Base-by-base conservation (phyloP, 805 yeast species). In the Nakazawaea anatomiae region DNA sequence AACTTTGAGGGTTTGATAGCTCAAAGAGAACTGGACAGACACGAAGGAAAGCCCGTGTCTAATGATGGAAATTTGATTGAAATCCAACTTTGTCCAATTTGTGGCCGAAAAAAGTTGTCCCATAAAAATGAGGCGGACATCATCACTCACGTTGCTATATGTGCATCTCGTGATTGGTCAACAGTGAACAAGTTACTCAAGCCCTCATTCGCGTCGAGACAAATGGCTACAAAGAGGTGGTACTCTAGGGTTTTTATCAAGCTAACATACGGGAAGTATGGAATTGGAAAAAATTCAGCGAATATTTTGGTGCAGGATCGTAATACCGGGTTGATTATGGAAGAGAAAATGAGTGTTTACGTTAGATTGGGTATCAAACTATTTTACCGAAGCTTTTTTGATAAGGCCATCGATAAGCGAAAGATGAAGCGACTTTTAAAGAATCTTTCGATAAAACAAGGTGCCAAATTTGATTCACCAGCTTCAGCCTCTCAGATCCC, bases 221-320 rank as follows among this genome's bases (percentile, higher is more conserved):
- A 80, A 45, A 80, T 85, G 57, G 98, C 98, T 0, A 79, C 91
- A 4, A 83, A 88, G 58, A 80, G 90, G 54, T 91, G 98, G 98
- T 89, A 87, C 60, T 76, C 91, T 4, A 89, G 87, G 59, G 78
- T 87, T 3, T 70, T 91, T 51, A 85, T 90, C 46, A 91, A 89
- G 61, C 70, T 94, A 44, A 88, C 94, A 0, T 90, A 89, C 62
- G 99, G 99, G 0, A 86, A 86, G 59, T 86, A 90, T 63, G 82
- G 83, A 46, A 68, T 92, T 38, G 97, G 97, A 2, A 83, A 85
- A 28, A 89, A 92, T 62, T 89, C 95, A 45, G 99, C 97, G 8
- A 92, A 92, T 61, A 92, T 94, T 32, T 71, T 94, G 46, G 97
- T 92, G 2, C 98, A 94, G 65, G 97, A 94, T 64, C 74, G 99